Evolutionary conservation across 768 basidiomycete genomes (phyloP).

Genomic region (Tulasnella sp.): DNA sequence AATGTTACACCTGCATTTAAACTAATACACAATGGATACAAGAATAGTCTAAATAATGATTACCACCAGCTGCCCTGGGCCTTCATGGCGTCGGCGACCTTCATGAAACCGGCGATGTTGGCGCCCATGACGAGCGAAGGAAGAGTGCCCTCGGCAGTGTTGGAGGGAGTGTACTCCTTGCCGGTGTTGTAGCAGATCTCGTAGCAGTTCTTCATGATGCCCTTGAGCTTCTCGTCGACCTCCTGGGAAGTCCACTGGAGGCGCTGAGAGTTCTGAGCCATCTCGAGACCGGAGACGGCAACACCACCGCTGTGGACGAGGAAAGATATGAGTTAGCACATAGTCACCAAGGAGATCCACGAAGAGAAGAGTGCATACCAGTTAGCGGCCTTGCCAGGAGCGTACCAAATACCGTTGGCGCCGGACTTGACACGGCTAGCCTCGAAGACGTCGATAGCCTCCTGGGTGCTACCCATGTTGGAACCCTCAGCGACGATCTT

Average conservation of each 20-base stretch:
- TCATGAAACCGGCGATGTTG: slow-evolving; percentile 63
- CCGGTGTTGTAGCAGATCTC: slow-evolving; percentile 23
- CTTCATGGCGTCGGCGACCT: slow-evolving; percentile 59
- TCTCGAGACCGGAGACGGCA: slow-evolving; percentile 66
- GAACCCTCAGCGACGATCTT: slow-evolving; percentile 65
- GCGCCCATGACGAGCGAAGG: slow-evolving; percentile 39
- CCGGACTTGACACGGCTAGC: slow-evolving; percentile 38
- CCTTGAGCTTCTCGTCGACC: slow-evolving; percentile 57
- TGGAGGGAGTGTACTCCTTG: neutral
- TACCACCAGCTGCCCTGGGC: slow-evolving; percentile 72
- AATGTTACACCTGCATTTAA: neutral
- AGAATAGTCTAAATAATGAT: slow-evolving; percentile 14
- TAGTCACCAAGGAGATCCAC: neutral
- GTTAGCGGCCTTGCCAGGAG: slow-evolving; percentile 50
- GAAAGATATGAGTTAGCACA: slow-evolving; percentile 21
- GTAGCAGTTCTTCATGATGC: slow-evolving; percentile 60
- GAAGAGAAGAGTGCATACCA: neutral
- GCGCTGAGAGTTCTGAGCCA: slow-evolving; percentile 66
- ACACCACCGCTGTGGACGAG: slow-evolving; percentile 61
- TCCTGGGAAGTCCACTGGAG: slow-evolving; percentile 49
- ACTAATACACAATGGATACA: neutral
- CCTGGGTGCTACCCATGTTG: slow-evolving; percentile 66
- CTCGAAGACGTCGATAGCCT: slow-evolving; percentile 65
- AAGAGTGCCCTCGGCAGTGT: neutral
- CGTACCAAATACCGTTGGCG: slow-evolving; percentile 49